phyloP scores from a whole-genome alignment of 129 eudicot genomes.

The Centaurea solstitialis region DNA sequence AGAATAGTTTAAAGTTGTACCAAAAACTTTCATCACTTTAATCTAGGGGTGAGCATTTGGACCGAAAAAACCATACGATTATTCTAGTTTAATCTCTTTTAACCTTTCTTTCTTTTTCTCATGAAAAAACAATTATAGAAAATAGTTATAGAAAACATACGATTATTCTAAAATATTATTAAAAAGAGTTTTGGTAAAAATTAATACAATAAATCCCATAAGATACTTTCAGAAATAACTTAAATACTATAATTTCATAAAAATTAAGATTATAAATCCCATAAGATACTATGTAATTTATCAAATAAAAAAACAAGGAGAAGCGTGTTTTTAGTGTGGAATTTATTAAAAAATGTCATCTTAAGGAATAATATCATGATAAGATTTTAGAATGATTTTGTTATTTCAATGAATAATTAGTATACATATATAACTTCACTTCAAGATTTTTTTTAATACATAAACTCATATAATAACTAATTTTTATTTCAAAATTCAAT shows the following conservation, averaged over 20 bases:
- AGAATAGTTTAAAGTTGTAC: too few relatives aligned
- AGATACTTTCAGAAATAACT: too few relatives aligned
- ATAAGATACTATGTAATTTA: not conserved
- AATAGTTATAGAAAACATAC: not conserved
- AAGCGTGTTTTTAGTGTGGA: slow-evolving; percentile 1
- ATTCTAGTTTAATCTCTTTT: too few relatives aligned
- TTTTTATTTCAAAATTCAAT: slow-evolving; percentile 18
- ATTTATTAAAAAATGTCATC: slow-evolving; percentile 13
- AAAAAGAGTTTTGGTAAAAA: not conserved
- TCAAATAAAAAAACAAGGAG: not conserved
- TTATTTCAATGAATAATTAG: not conserved
- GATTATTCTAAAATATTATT: not conserved
- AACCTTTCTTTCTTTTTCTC: not conserved
- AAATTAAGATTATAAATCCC: not conserved
- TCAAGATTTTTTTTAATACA: not conserved
- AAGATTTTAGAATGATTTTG: slow-evolving; percentile 14
- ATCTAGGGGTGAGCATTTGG: too few relatives aligned
- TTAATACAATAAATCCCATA: not conserved
- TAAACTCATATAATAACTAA: not conserved
- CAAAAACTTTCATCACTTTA: too few relatives aligned
- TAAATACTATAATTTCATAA: too few relatives aligned
- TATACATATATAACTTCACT: not conserved
- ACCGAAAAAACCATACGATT: too few relatives aligned
- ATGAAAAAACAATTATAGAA: not conserved
- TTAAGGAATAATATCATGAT: slow-evolving; percentile 32